Evolutionary conservation across 2,329 filamentous ascomycete genomes (phyloP).

Genomic region (Didymella pinodella): DNA sequence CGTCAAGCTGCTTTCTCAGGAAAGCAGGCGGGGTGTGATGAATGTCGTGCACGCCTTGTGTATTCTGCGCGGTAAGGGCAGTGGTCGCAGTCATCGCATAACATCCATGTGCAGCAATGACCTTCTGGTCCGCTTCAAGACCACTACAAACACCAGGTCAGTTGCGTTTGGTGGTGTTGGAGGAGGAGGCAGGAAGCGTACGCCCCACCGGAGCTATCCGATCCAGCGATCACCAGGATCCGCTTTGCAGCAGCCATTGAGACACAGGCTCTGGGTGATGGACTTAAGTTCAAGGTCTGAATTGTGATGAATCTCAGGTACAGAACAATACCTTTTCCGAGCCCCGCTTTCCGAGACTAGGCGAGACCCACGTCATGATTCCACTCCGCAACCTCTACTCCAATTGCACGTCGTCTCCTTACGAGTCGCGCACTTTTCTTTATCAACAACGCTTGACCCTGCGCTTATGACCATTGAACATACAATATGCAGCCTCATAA

Average conservation of each 20-base stretch:
- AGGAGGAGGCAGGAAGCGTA: constrained; percentile 54
- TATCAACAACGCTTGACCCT: neutral
- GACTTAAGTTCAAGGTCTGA: constrained; percentile 11
- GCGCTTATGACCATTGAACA: neutral
- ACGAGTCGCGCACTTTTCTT: neutral
- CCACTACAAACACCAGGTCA: constrained; percentile 65
- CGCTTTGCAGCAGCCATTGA: constrained; percentile 52
- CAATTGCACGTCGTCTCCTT: neutral
- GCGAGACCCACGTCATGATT: constrained; percentile 36
- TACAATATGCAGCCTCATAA: neutral
- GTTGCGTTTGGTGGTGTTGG: constrained; percentile 25
- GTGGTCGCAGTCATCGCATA: constrained; percentile 98
- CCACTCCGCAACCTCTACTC: neutral
- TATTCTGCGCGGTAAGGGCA: constrained; percentile 96
- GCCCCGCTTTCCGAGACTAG: constrained; percentile 38
- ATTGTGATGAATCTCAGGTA: constrained; percentile 20
- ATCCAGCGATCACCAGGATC: constrained; percentile 85
- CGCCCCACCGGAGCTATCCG: constrained; percentile 91
- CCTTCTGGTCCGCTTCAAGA: constrained; percentile 94
- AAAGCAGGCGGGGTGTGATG: constrained; percentile 81
- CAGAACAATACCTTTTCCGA: constrained; percentile 20
- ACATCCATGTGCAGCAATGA: constrained; percentile 87
- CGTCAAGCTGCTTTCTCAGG: constrained; percentile 83
- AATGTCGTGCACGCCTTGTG: constrained; percentile 80
- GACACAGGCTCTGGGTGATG: neutral